Evolutionary conservation across 108 stramenopile genomes (phyloP), one percentile per base, ranked within the genome.

Genomic region (Nitzschia sp.): DNA sequence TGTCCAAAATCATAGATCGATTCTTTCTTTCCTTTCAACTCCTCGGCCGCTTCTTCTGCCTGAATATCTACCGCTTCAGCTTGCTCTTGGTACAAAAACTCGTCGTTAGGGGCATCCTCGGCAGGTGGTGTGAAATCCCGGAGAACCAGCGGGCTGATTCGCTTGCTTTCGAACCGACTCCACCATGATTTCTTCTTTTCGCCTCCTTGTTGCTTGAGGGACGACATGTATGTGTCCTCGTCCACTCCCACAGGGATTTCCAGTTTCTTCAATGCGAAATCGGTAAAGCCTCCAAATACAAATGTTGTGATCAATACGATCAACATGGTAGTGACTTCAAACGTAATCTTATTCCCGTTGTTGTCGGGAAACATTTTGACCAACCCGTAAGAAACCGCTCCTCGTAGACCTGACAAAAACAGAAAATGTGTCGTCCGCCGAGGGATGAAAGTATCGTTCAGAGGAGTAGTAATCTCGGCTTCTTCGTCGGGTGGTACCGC

Each of bases 401-500:
- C 89, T 41, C 88, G 80, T 17, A 90, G 63, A 6, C 89, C 89
- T 15, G 80, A 71, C 59, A 80, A 86, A 79, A 78, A 90, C 13
- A 90, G 57, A 78, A 90, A 80, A 67, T 86, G 85, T 17, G 72
- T 66, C 6, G 77, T 85, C 19, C 76, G 79, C 13, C 22, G 2
- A 13, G 45, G 55, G 44, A 80, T 65, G 21, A 56, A 63, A 29
- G 36, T 16, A 45, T 76, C 71, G 23, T 17, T 41, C n/a, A n/a
- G n/a, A n/a, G n/a, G n/a, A n/a, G n/a, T n/a, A n/a, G n/a, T n/a
- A 9, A 9, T 41, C 13, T 6, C 13, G 13, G 38, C 38, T 9
- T 9, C 13, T 9, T 41, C 38, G 38, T 41, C 38, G 9, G 38
- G 13, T 13, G 6, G 9, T 6, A 41, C 13, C 13, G 38, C 38